Base-by-base conservation (phyloP, 208 protist species). In the Leishmania guyanensis region DNA sequence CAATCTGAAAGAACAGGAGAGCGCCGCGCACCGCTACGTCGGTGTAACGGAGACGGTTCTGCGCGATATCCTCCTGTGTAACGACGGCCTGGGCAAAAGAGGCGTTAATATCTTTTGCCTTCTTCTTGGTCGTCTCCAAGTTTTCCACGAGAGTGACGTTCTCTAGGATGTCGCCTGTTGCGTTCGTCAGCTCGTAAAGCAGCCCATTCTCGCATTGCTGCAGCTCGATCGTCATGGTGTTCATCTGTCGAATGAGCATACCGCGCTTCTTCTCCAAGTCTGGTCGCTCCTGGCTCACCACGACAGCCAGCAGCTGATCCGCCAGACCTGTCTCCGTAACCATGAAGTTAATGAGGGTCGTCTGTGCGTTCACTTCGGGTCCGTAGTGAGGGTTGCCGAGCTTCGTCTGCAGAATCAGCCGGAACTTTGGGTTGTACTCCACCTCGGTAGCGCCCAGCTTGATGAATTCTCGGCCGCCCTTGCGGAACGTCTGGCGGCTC, bases 341-440 rank as follows among this genome's bases (percentile, higher is more conserved):
- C 91, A 99, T 99, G 87, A 99, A 99, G 93, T 99, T 99, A 88
- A 99, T 99, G 43, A 99, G 83, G 9, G 99, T 99, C 48, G 97
- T 99, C 90, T 99, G 98, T 16, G 98, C 98, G 86, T 99, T 98
- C 74, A 99, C 98, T 91, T 99, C 99, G n/a, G 99, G 99, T 62
- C 98, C 97, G 91, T 99, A 99, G 84, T 99, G 98, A n/a, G 99
- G 99, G 84, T 99, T 99, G 60, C 96, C 91, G 66, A 99, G 90
- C 89, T 99, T 99, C 33, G 99, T 99, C 91, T 99, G 98, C 66
- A 99, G 88, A 82, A 98, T 98, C 39, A 99, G 90, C 56, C 94
- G 92, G 93, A 99, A 99, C 39, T 99, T 98, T 39, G 78, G 60
- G 84, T 99, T 98, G 85, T 99, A 99, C 86, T 98, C 94, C 68